Conservation (phyloP, 805 yeast species). For the Naumovozyma castellii region DNA sequence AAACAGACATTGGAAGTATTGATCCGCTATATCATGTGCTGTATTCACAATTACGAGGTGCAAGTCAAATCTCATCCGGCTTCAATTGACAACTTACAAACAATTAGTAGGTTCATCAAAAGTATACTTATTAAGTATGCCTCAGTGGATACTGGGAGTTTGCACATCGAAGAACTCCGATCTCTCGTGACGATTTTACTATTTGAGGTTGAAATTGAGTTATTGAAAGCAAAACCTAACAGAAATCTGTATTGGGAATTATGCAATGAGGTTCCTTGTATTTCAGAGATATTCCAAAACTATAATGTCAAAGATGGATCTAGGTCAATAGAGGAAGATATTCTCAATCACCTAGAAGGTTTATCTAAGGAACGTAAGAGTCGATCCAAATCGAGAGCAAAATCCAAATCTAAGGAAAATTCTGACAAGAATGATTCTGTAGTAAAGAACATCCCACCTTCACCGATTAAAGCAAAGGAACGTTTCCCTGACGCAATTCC, state of each 20-base stretch:
- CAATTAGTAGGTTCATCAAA: not conserved
- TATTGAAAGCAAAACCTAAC: conserved; percentile 6
- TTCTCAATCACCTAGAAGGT: conserved; percentile 6
- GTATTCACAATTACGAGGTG: not conserved
- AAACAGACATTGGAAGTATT: not conserved
- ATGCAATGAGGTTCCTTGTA: conserved; percentile 8
- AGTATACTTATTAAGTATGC: no score
- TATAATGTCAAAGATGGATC: not conserved
- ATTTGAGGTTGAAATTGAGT: conserved; percentile 10
- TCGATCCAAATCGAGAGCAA: not conserved
- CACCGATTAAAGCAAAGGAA: not conserved
- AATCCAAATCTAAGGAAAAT: not conserved
- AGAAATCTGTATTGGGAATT: conserved; percentile 10
- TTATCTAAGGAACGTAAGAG: not conserved
- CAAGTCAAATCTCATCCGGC: not conserved
- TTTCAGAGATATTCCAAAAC: conserved; percentile 5
- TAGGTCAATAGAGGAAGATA: conserved; percentile 4
- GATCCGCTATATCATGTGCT: not conserved
- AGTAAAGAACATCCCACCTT: not conserved
- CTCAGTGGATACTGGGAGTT: no score
- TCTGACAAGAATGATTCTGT: not conserved
- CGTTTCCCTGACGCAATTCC: no score
- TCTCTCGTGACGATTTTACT: not conserved
- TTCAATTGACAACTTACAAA: not conserved
- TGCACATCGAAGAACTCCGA: no score